Base-by-base conservation (phyloP, 768 basidiomycete species). In the Pseudohyphozyma bogoriensis region DNA sequence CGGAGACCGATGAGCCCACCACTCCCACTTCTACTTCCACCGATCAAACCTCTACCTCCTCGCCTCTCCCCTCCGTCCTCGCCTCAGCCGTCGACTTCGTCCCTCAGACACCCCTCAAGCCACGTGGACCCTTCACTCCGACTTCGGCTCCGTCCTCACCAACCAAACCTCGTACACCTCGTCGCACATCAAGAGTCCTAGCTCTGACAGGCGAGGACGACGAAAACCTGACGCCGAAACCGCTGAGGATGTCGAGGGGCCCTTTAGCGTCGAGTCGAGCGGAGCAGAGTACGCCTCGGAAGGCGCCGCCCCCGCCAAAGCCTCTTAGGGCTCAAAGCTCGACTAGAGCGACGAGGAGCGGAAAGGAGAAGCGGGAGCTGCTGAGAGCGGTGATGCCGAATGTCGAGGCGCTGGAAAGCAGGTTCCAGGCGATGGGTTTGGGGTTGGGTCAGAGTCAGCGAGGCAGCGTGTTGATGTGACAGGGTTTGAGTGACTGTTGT, bases 1-100 rank as follows among this genome's bases (percentile, higher is more conserved):
- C 92, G 61, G 91, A 95, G 71, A 10, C 39, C 37, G 16, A 31
- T 51, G 24, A 26, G 2, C 46, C 51, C 12, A 28, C 32, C 36
- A 13, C 37, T 13, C 36, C 64, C 1, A n/a, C 56, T 13, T 37
- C 59, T 10, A 36, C 51, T 18, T 42, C 62, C 33, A 16, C 42
- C 32, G 35, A 18, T 20, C 31, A 2, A 11, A 15, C 31, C 33
- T 51, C 50, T 22, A 16, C 50, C 47, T 22, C 31, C 46, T 24
- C 26, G 8, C 7, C 6, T 20, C 22, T 51, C 53, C 7, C 64
- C 58, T 7, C 5, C 3, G 52, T 63, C 22, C 55, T 66, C 35
- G 61, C 65, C 22, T 9, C 15, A 4, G 56, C 58, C 1, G 61
- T 53, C 15, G 61, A 58, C 22, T 66, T 66, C 24, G 37, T 66